Evolutionary conservation across 2,329 filamentous ascomycete species (phyloP).

Genomic region (Geosmithia flava): DNA sequence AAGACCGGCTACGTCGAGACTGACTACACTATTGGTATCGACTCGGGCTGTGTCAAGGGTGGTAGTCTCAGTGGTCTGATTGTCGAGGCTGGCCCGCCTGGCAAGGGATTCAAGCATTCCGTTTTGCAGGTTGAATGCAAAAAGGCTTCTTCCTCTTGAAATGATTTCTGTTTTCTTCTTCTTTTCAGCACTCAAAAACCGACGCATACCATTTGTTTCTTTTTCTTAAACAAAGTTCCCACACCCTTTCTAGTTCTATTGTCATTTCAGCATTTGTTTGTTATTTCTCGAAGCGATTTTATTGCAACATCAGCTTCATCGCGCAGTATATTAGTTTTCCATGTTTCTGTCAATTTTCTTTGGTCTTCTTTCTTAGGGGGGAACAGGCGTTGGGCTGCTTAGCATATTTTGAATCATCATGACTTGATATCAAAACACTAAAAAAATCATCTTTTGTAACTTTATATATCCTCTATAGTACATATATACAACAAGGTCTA

Average conservation of each 20-base stretch:
- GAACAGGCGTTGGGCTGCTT: neutral
- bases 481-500: neutral
- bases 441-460: neutral
- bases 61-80: slow-evolving; percentile 66
- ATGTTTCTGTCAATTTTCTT: too few species aligned
- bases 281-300: too few species aligned
- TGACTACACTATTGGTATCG: slow-evolving; percentile 71
- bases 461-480: neutral
- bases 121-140: slow-evolving; percentile 29
- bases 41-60: slow-evolving; percentile 71
- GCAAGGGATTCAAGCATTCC: slow-evolving; percentile 19
- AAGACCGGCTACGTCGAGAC: slow-evolving; percentile 48
- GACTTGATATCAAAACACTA: neutral
- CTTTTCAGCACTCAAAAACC: too few species aligned
- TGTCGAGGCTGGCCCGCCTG: slow-evolving; percentile 37
- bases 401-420: neutral
- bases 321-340: too few species aligned
- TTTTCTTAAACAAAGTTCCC: too few species aligned
- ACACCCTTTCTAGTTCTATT: neutral
- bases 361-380: too few species aligned
- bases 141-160: slow-evolving; percentile 5
- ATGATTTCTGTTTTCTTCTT: neutral
- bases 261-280: too few species aligned
- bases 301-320: too few species aligned
- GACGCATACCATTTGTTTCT: too few species aligned